Evolutionary conservation across 768 basidiomycete genomes (phyloP).

Genomic region (Amanita rubescens): DNA sequence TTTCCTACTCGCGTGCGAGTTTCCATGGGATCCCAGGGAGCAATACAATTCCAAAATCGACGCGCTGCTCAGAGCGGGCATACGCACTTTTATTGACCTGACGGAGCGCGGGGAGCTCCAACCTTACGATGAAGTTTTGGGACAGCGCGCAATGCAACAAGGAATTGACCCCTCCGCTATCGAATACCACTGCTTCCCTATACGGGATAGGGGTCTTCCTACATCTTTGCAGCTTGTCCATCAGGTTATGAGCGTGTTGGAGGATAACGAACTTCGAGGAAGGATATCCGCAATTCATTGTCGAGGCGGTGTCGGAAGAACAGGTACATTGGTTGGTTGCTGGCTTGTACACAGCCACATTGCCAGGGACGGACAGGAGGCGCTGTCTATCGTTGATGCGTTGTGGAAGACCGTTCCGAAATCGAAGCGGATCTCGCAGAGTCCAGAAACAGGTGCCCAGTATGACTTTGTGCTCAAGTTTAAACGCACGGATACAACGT

Average conservation of each 20-base stretch:
- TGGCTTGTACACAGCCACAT: constrained; percentile 66
- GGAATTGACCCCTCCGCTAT: constrained; percentile 47
- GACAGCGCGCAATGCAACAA: constrained; percentile 43
- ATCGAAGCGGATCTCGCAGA: constrained; percentile 65
- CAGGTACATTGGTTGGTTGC: constrained; percentile 58
- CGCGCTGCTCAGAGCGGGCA: constrained; percentile 60
- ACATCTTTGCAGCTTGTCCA: constrained; percentile 52
- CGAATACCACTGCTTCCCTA: constrained; percentile 75
- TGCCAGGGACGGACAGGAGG: constrained; percentile 57
- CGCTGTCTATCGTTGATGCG: constrained; percentile 52
- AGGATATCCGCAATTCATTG: constrained; percentile 72
- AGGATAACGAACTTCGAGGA: constrained; percentile 51
- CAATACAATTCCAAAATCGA: constrained; percentile 61
- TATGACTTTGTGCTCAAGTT: constrained; percentile 69
- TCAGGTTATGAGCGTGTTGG: constrained; percentile 47
- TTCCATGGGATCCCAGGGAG: constrained; percentile 64
- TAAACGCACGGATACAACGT: constrained; percentile 9
- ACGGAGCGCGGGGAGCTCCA: constrained; percentile 75
- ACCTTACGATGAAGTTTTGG: constrained; percentile 53
- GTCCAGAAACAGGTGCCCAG: constrained; percentile 75
- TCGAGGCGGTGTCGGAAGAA: constrained; percentile 70
- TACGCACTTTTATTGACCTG: constrained; percentile 78
- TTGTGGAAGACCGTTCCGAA: constrained; percentile 77
- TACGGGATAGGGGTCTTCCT: constrained; percentile 65
- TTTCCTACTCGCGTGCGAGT: constrained; percentile 70